Evolutionary conservation across 2,329 filamentous ascomycete species (phyloP), one percentile per base, ranked within the genome.

Genomic region (Aspergillus quadricinctus): DNA sequence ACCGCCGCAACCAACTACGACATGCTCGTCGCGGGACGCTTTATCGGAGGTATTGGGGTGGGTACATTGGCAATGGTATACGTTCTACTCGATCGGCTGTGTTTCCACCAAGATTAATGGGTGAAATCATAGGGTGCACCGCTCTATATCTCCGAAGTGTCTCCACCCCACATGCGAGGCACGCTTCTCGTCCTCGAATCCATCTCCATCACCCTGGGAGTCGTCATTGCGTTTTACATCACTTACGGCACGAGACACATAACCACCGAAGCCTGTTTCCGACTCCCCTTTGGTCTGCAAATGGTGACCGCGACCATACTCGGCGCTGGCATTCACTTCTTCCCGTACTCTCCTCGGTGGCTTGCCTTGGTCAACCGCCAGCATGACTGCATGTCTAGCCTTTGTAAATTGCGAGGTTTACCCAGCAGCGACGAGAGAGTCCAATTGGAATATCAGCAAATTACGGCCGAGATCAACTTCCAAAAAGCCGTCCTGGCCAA

Each of bases 211-310:
- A 77, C 79, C 11, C 66, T 72, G 21, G 78, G 31, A n/a, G 80
- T 77, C 55, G 76, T 82, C 3, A 70, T 82, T 25, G 77, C 80
- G 1, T 84, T 77, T 62, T 84, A 79, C 77, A 80, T 81, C 40
- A 80, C 79, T 0, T 84, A 82, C 55, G 81, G 76, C 0, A 83
- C 80, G 0, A 67, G 72, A 5, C 70, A 73, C 58, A 75, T 81
- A 43, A 57, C 68, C 0, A 64, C 72, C 31, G 73, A 78, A 64
- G 72, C 70, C 66, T 69, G 78, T 4, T 79, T 73, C 62, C 71
- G 77, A 3, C 69, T 81, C 0, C 77, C 77, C 0, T 78, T 77
- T 56, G 67, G 73, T 11, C 65, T 80, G 10, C 77, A 81, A 57
- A 77, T 78, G 62, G 62, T 77, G 4, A 72, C 74, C 4, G 75